A percentile compares a stretch with the other conserved stretches of the same genome.
phyloP scores from a whole-genome alignment of 2,329 filamentous ascomycete genomes.

The Cladophialophora bantiana region DNA sequence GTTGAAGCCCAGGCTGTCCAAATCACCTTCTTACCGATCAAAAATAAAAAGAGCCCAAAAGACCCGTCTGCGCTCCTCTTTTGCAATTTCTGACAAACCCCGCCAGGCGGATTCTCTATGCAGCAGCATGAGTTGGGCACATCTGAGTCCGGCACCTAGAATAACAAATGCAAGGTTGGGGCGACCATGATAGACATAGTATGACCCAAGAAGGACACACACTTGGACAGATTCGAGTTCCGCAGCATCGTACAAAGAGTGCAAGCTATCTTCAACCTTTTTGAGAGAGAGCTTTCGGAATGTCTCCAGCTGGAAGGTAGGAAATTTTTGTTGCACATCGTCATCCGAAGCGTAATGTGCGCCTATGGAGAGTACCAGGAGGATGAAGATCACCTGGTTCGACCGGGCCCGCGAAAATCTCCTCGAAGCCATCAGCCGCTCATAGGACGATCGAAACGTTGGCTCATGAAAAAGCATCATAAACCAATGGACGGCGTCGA shows the following conservation, averaged over 20 bases:
- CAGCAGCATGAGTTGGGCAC: conserved; percentile 27
- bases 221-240: conserved; percentile 39
- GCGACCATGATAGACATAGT: conserved; percentile 30
- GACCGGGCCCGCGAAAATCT: conserved; percentile 46
- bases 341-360: conserved; percentile 48
- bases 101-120: conserved; percentile 33
- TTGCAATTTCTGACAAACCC: conserved; percentile 28
- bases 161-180: conserved; percentile 31
- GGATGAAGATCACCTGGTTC: conserved; percentile 49
- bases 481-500: conserved; percentile 55
- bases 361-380: conserved; percentile 49
- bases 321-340: conserved; percentile 33
- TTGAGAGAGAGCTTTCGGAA: conserved; percentile 30
- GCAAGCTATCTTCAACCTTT: conserved; percentile 46
- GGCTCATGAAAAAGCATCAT: conserved; percentile 55
- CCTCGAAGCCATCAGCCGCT: conserved; percentile 47
- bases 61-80: conserved; percentile 29
- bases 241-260: conserved; percentile 53
- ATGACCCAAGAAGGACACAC: conserved; percentile 29
- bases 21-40: conserved; percentile 22
- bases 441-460: conserved; percentile 46
- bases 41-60: conserved; percentile 34
- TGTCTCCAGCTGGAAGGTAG: conserved; percentile 33
- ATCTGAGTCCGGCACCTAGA: conserved; percentile 27
- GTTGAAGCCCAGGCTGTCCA: background rate